Evolutionary conservation across 2,329 filamentous ascomycete species (phyloP).

Genomic region (Fusarium verrucosum): DNA sequence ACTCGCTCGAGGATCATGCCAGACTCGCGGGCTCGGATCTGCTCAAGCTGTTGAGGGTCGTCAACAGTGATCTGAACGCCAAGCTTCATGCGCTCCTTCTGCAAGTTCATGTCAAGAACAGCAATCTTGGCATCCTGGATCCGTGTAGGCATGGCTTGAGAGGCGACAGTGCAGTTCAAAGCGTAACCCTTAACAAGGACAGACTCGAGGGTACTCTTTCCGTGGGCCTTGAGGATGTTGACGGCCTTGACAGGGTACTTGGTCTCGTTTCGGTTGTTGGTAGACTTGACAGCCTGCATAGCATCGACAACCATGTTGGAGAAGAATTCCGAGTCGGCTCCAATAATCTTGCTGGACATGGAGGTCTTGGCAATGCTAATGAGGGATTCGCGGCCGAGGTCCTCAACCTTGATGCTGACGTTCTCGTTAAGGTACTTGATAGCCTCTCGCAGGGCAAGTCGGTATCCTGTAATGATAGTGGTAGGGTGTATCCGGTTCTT

Average conservation of each 20-base stretch:
- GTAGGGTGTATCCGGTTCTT: slow-evolving; percentile 99
- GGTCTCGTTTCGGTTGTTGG: slow-evolving; percentile 86
- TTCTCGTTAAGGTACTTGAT: slow-evolving; percentile 99
- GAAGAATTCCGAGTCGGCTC: slow-evolving; percentile 95
- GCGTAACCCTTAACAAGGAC: slow-evolving; percentile 95
- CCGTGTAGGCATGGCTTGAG: slow-evolving; percentile 95
- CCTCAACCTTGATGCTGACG: slow-evolving; percentile 94
- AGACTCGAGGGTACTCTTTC: slow-evolving; percentile 89
- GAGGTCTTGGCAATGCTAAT: slow-evolving; percentile 97
- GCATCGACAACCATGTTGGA: slow-evolving; percentile 95
- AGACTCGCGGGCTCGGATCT: slow-evolving; percentile 92
- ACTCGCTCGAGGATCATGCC: slow-evolving; percentile 93
- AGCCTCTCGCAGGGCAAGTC: slow-evolving; percentile 92
- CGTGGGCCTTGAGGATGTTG: slow-evolving; percentile 98
- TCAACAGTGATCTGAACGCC: slow-evolving; percentile 98
- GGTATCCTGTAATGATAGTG: slow-evolving; percentile 98
- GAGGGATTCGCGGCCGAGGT: slow-evolving; percentile 87
- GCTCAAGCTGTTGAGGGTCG: slow-evolving; percentile 95
- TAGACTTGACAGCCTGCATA: slow-evolving; percentile 92
- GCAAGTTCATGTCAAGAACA: slow-evolving; percentile 95
- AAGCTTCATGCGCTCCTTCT: slow-evolving; percentile 99
- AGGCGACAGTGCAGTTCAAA: slow-evolving; percentile 97
- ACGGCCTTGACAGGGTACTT: slow-evolving; percentile 99
- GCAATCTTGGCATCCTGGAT: slow-evolving; percentile 96
- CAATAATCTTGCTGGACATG: slow-evolving; percentile 99